Percentiles rank a stretch among this genome's conserved stretches.
Evolutionary conservation across 805 yeast genomes (phyloP).

Genomic region (Metschnikowia picachoensis): DNA sequence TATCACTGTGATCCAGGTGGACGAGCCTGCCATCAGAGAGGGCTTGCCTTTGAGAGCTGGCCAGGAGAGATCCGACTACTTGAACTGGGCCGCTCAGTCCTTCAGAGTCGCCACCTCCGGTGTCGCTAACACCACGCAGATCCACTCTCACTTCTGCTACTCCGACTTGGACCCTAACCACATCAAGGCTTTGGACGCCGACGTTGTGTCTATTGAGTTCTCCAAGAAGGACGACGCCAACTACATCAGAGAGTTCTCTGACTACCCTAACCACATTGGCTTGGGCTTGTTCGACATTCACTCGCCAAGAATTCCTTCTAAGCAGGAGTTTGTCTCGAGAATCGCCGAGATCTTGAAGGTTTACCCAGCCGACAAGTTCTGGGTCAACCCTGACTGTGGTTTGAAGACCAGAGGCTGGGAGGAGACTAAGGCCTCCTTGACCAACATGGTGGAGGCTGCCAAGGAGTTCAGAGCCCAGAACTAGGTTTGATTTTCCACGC

Average conservation of each 20-base stretch:
- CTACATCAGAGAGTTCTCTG: slow-evolving; percentile 95
- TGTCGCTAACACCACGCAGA: slow-evolving; percentile 91
- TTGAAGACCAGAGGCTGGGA: slow-evolving; percentile 99
- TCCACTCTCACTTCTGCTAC: slow-evolving; percentile 99
- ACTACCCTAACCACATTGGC: slow-evolving; percentile 99
- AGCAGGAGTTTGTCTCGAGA: slow-evolving; percentile 92
- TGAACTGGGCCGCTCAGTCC: slow-evolving; percentile 98
- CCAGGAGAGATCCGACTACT: slow-evolving; percentile 92
- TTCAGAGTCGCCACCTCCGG: slow-evolving; percentile 99
- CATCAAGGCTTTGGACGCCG: slow-evolving; percentile 99
- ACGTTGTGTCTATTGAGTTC: slow-evolving; percentile 98
- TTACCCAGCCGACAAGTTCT: slow-evolving; percentile 96
- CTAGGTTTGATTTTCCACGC: slow-evolving; percentile 18
- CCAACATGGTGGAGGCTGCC: slow-evolving; percentile 99
- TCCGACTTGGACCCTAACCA: slow-evolving; percentile 99
- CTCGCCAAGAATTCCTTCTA: slow-evolving; percentile 99
- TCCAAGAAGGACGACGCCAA: slow-evolving; percentile 99
- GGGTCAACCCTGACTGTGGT: slow-evolving; percentile 99
- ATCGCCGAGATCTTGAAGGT: slow-evolving; percentile 92
- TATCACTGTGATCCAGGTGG: slow-evolving; percentile 96
- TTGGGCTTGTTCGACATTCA: slow-evolving; percentile 98
- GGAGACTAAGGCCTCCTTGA: slow-evolving; percentile 90
- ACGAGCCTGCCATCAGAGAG: slow-evolving; percentile 99
- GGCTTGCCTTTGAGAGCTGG: slow-evolving; percentile 99
- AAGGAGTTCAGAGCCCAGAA: slow-evolving; percentile 68